These are phyloP conservation scores for Rhizomucor pusillus DNA, from an alignment of 371 early-diverging fungal species.

Conservation along the genomic window DNA sequence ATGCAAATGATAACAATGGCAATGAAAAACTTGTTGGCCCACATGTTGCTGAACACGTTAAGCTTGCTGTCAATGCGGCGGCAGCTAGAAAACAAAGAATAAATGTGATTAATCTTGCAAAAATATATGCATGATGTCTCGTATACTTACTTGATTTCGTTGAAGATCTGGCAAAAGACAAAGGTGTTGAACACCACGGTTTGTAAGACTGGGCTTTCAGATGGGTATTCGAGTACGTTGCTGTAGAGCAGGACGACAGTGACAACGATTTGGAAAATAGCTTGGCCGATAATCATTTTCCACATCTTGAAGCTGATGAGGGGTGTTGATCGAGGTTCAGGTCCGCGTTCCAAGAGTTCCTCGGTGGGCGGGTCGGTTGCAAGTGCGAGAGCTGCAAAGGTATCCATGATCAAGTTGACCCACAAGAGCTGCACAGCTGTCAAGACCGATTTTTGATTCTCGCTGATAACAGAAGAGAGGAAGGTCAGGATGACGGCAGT, in stretches of 20 bases:
- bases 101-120: neutral
- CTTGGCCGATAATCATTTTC: slow-evolving; percentile 67
- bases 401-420: slow-evolving; percentile 81
- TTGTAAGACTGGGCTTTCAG: slow-evolving; percentile 30
- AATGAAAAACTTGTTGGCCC: slow-evolving; percentile 54
- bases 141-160: slow-evolving; percentile 54
- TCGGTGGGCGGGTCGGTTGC: slow-evolving; percentile 69
- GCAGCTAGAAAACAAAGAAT: slow-evolving; percentile 28
- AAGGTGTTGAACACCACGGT: slow-evolving; percentile 72
- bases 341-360: slow-evolving; percentile 58
- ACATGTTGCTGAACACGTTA: slow-evolving; percentile 59
- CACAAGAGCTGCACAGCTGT: slow-evolving; percentile 71
- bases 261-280: slow-evolving; percentile 58
- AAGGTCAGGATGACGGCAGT: slow-evolving; percentile 65
- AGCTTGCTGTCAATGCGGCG: slow-evolving; percentile 60
- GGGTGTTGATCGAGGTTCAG: slow-evolving; percentile 59
- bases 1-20: slow-evolving; percentile 53
- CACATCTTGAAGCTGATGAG: slow-evolving; percentile 68
- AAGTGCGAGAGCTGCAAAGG: slow-evolving; percentile 69
- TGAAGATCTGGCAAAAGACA: slow-evolving; percentile 71
- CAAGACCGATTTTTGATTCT: slow-evolving; percentile 47
- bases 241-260: slow-evolving; percentile 56
- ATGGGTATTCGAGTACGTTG: slow-evolving; percentile 29
- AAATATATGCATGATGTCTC: neutral
- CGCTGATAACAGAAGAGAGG: slow-evolving; percentile 49